Conservation (phyloP, 169 alveolate species). For the Cryptosporidium baileyi region DNA sequence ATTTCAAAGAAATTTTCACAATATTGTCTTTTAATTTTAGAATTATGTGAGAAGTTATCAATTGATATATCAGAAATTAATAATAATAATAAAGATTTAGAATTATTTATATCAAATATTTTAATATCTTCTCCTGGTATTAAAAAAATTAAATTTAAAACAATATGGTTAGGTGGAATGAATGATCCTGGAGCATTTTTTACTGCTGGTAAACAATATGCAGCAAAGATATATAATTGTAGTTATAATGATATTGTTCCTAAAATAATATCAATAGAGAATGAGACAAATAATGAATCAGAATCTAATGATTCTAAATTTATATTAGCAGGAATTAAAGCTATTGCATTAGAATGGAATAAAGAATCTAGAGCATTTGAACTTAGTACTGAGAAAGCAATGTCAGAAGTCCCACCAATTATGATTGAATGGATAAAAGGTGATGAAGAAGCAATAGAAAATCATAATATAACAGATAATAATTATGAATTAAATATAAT, state of each 20-base stretch:
- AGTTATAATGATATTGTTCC: conserved; percentile 45
- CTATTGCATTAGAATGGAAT: conserved; percentile 42
- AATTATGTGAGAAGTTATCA: not conserved
- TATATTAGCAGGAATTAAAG: conserved; percentile 23
- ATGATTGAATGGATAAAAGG: conserved; percentile 25
- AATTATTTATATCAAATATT: not conserved
- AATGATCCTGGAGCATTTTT: conserved; percentile 48
- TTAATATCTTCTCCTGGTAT: not conserved
- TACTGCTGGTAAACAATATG: conserved; percentile 43
- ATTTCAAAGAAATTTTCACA: conserved; percentile 9
- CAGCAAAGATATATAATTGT: conserved; percentile 16
- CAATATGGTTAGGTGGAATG: conserved; percentile 42
- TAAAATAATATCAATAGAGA: conserved; percentile 1
- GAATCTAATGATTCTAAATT: conserved; percentile 23
- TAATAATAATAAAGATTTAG: not conserved
- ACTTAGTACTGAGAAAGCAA: conserved; percentile 25
- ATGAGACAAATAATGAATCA: not conserved
- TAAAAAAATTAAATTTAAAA: not conserved
- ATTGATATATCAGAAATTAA: not conserved
- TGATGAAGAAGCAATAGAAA: not conserved
- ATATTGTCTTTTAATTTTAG: not conserved
- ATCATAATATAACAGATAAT: conserved; percentile 22
- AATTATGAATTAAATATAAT: conserved; percentile 8
- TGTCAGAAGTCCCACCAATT: conserved; percentile 11
- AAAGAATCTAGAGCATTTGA: conserved; percentile 13